Conservation (phyloP, 202 grass and related monocot species). For the Eragrostis tef region DNA sequence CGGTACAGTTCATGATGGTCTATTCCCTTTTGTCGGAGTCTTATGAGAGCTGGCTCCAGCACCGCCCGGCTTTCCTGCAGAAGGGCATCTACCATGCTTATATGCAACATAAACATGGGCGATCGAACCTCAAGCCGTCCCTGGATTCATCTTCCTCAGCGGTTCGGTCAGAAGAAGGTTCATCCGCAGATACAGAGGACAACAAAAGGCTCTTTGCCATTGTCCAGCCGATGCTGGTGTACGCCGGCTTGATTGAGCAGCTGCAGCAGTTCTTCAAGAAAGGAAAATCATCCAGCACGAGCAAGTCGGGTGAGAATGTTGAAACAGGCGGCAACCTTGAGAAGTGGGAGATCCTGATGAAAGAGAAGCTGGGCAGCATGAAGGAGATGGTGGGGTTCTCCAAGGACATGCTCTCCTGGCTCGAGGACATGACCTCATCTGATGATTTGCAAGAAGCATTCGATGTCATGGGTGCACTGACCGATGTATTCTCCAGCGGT, state of each 20-base stretch:
- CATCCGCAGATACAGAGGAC: slow-evolving; percentile 56
- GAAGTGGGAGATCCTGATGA: slow-evolving; percentile 81
- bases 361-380: slow-evolving; percentile 86
- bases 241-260: slow-evolving; percentile 88
- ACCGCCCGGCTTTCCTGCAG: slow-evolving; percentile 78
- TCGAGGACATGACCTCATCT: slow-evolving; percentile 78
- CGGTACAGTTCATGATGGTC: slow-evolving; percentile 99
- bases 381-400: slow-evolving; percentile 85
- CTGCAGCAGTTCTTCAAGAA: slow-evolving; percentile 88
- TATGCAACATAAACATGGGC: slow-evolving; percentile 92
- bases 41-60: slow-evolving; percentile 86
- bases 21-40: slow-evolving; percentile 89
- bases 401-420: slow-evolving; percentile 79
- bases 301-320: slow-evolving; percentile 40
- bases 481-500: slow-evolving; percentile 68
- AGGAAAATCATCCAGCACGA: slow-evolving; percentile 43
- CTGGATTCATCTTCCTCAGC: slow-evolving; percentile 40
- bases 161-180: slow-evolving; percentile 57
- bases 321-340: slow-evolving; percentile 43
- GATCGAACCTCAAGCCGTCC: slow-evolving; percentile 50
- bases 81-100: slow-evolving; percentile 87
- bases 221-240: slow-evolving; percentile 85
- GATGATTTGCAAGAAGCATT: slow-evolving; percentile 94
- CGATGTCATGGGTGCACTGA: slow-evolving; percentile 75
- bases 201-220: slow-evolving; percentile 67